Evolutionary conservation across 441 rosid species (phyloP).

Genomic region (Gossypium lobatum): DNA sequence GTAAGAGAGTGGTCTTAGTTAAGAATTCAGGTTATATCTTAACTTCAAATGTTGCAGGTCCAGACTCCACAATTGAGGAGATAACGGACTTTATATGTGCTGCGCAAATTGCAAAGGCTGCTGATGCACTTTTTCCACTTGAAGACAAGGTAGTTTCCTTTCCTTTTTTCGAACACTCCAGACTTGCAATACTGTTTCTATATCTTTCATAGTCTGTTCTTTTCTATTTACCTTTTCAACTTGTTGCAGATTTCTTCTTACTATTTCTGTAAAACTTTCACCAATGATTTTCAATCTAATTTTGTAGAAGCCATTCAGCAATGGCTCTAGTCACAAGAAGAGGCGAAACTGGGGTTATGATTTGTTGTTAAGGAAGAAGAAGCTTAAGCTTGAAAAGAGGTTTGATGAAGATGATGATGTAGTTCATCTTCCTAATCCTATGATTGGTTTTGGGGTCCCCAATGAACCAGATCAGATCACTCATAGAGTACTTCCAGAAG

Average conservation of each 20-base stretch:
- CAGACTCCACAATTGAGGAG: constrained; percentile 46
- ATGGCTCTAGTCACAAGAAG: constrained; percentile 35
- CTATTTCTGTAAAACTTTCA: not conserved
- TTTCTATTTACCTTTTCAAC: not conserved
- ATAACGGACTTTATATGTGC: constrained; percentile 77
- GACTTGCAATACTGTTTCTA: not conserved
- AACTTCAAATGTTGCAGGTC: constrained; percentile 42
- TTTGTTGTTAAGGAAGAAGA: constrained; percentile 24
- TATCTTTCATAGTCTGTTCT: not conserved
- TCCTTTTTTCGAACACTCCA: constrained; percentile 1
- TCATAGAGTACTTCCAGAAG: constrained; percentile 45
- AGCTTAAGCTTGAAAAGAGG: constrained; percentile 26
- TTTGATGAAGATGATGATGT: constrained; percentile 39
- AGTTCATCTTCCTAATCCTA: constrained; percentile 72
- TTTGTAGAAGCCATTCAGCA: constrained; percentile 34
- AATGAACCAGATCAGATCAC: constrained; percentile 25
- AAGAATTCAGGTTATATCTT: not conserved
- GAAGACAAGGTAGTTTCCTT: constrained; percentile 45
- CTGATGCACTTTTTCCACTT: constrained; percentile 40
- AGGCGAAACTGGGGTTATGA: constrained; percentile 29
- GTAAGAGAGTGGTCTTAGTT: not conserved
- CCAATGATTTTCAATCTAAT: not conserved
- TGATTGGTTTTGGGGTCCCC: constrained; percentile 94
- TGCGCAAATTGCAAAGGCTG: constrained; percentile 63
- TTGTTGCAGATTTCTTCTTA: not conserved